Evolutionary conservation across 192 early-diverging fungal genomes (phyloP).

Genomic region (Coemansia sp.): DNA sequence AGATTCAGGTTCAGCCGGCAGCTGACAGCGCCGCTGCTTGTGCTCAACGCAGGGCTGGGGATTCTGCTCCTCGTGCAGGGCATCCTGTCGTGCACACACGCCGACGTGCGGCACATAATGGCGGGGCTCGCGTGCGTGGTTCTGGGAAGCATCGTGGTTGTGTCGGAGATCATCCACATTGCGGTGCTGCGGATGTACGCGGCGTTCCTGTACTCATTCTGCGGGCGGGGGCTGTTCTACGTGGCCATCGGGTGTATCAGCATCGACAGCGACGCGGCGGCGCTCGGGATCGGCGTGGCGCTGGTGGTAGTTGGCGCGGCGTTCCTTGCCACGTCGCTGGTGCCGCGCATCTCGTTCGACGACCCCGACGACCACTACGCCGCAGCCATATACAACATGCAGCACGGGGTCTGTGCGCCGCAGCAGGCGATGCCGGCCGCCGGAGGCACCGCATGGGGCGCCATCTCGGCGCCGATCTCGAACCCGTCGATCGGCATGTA

Average conservation of each 20-base stretch:
- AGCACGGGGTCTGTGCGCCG: constrained; percentile 21
- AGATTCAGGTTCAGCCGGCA: constrained; percentile 22
- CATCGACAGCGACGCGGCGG: constrained; percentile 14
- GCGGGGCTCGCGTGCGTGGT: constrained; percentile 37
- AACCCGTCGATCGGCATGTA: constrained; percentile 18
- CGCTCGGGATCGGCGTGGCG: constrained; percentile 34
- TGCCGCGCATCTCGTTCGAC: constrained; percentile 20
- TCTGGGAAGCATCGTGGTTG: constrained; percentile 13
- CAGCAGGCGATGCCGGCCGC: constrained; percentile 4
- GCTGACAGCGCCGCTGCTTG: constrained; percentile 23
- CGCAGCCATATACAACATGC: constrained; percentile 29
- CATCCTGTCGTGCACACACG: constrained; percentile 27
- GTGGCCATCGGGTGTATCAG: constrained; percentile 32
- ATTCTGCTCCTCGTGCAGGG: constrained; percentile 38
- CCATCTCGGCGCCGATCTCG: constrained; percentile 14
- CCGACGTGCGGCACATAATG: constrained; percentile 49
- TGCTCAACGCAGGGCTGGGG: constrained; percentile 23
- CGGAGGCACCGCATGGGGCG: not conserved
- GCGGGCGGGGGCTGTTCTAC: constrained; percentile 47
- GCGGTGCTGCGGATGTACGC: constrained; percentile 44
- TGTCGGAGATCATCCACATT: constrained; percentile 37
- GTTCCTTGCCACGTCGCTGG: constrained; percentile 22
- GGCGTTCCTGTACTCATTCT: constrained; percentile 45
- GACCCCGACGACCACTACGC: constrained; percentile 48
- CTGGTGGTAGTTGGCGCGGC: constrained; percentile 13